Base-by-base conservation (phyloP, 2,329 filamentous ascomycete species). In the Fusarium redolens region DNA sequence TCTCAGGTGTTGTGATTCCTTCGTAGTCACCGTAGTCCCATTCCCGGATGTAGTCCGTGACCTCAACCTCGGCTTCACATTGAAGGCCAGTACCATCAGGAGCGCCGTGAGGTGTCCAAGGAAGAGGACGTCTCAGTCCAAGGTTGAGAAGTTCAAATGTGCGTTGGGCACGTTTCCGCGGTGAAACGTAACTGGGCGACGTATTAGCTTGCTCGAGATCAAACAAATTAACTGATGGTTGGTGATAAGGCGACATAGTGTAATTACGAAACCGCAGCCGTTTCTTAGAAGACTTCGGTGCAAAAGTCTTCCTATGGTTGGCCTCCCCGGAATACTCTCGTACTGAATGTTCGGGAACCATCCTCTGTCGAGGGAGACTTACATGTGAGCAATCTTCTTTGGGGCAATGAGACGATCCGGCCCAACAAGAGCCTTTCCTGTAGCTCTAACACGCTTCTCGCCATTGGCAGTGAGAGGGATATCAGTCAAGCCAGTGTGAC, bases 21-120 rank as follows among this genome's bases (percentile, higher is more conserved):
- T 97, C 94, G 79, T 97, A 97, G 74, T 92, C 89, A 48, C 93
- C 94, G 79, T 97, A 97, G 82, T 96, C 92, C 94, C 94, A 96
- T 81, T 96, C 93, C 20, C 92, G 88, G 63, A 97, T 90, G 68
- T 91, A 90, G 57, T 93, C 88, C 3, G 91, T 93, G 70, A 94
- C 83, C 76, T 93, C 86, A 28, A 95, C 86, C 31, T 85, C 83
- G 12, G 92, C 92, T 18, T 83, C 78, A 57, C 91, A 93, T 31
- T 83, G 81, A 31, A 87, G 83, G 14, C 77, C 77, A 35, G 82
- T 80, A 30, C 81, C 78, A 3, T 79, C 72, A 18, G 77, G 68
- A 5, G 78, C 74, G 61, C 86, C 85, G 67, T 88, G 86, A 20
- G 82, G 77, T 38, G 87, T 81, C 94, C 94, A 97, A 0, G 95